Percentiles rank a stretch among this genome's conserved stretches.
Evolutionary conservation across 805 yeast genomes (phyloP).

Genomic region (Cyberlindnera misumaiensis): DNA sequence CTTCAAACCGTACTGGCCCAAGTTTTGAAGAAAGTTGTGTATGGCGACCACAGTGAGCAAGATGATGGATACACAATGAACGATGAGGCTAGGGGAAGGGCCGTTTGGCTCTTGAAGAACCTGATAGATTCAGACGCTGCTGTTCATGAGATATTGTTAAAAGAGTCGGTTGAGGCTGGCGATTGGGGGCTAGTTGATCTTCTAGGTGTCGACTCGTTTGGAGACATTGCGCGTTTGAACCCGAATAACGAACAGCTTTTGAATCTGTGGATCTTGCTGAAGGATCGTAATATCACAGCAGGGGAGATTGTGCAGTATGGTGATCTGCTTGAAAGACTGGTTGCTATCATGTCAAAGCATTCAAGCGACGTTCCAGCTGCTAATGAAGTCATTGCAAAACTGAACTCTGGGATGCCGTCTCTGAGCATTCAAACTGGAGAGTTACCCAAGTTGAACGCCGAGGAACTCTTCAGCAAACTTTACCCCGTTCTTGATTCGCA

Average conservation of each 20-base stretch:
- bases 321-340: slow-evolving; percentile 1
- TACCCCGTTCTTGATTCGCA: not conserved
- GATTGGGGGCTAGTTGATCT: slow-evolving; percentile 7
- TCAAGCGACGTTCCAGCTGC: not conserved
- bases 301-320: not conserved
- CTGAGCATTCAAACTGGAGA: not conserved
- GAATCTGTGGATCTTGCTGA: slow-evolving; percentile 6
- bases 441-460: not conserved
- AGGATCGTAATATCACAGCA: not conserved
- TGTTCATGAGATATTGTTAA: slow-evolving; percentile 11
- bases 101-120: slow-evolving; percentile 20
- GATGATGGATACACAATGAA: slow-evolving; percentile 26
- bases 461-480: slow-evolving; percentile 3
- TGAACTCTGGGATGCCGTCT: not conserved
- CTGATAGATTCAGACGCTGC: slow-evolving; percentile 11
- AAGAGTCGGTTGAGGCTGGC: slow-evolving; percentile 4
- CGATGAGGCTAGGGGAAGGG: slow-evolving; percentile 18
- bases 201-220: slow-evolving; percentile 10
- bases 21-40: slow-evolving; percentile 31
- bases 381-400: not conserved
- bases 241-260: slow-evolving; percentile 7
- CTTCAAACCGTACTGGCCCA: slow-evolving; percentile 21
- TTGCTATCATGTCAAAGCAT: not conserved
- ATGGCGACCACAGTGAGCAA: slow-evolving; percentile 32
- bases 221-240: slow-evolving; percentile 3